Base-by-base conservation (phyloP, 2,329 filamentous ascomycete species). In the Trichoderma sp. region DNA sequence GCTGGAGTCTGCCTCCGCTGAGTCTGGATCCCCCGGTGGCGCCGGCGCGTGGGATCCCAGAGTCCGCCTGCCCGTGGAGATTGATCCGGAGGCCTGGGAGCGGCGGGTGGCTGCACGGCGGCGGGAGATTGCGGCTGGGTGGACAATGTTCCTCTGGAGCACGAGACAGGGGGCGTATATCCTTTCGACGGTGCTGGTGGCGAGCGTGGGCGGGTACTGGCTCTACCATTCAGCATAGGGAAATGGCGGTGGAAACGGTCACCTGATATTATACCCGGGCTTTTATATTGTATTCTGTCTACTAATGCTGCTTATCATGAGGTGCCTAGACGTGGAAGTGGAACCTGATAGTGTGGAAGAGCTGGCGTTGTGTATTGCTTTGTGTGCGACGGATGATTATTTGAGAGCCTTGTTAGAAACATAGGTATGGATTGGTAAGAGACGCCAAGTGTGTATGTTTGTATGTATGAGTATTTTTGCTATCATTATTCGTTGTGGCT, bases 61-160 rank as follows among this genome's bases (percentile, higher is more conserved):
- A 3, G 74, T 80, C 5, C 77, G 75, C 30, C 77, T 87, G 37
- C 86, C 86, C 1, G 80, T 85, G 14, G 81, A 85, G 56, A 81
- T 89, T 59, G 85, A 88, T 71, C 81, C 83, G 2, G 83, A 86
- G 70, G 82, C 86, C 2, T 88, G 86, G 85, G 81, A 82, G 55
- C 80, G 85, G 66, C 80, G 86, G 30, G 79, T 77, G 21, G 79
- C 79, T 11, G 85, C 83, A 24, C 77, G 84, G 61, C 76, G 78
- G 70, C 81, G 79, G 70, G 85, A 86, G 76, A 71, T 82, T 30
- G 73, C 84, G 58, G 82, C 84, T 2, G 86, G 86, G 8, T 87
- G 84, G 83, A 82, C 82, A 60, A 85, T 86, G 78, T 80, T 86
- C 55, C 74, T 88, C 51, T 86, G 85, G 77, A 84, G 84, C 72